phyloP scores from a whole-genome alignment of 768 basidiomycete genomes.

The Royoungia palumana region DNA sequence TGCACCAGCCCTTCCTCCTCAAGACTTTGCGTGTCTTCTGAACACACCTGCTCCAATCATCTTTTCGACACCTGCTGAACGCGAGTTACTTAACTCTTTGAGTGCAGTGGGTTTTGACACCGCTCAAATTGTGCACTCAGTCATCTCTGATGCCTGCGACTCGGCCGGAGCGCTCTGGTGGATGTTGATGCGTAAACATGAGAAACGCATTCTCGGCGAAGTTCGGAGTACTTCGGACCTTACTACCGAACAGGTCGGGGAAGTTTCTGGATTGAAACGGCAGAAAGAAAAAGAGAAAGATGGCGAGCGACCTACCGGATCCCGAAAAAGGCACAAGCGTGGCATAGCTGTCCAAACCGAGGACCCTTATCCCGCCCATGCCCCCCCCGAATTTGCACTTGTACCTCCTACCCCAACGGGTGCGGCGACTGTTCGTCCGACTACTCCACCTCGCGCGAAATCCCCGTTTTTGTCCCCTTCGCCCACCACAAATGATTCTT shows the following conservation, averaged over 20 bases:
- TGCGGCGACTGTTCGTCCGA: slow-evolving; percentile 35
- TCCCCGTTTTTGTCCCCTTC: slow-evolving; percentile 61
- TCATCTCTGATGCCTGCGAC: slow-evolving; percentile 90
- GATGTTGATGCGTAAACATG: slow-evolving; percentile 85
- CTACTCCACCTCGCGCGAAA: slow-evolving; percentile 48
- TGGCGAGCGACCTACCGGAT: slow-evolving; percentile 15
- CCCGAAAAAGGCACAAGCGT: slow-evolving; percentile 26
- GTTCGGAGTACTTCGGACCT: slow-evolving; percentile 20
- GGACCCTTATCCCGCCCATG: slow-evolving; percentile 32
- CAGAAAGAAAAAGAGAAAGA: slow-evolving; percentile 33
- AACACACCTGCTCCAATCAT: slow-evolving; percentile 68
- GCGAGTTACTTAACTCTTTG: slow-evolving; percentile 72
- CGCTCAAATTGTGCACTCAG: slow-evolving; percentile 93
- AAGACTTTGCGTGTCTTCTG: slow-evolving; percentile 65
- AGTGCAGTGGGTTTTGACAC: slow-evolving; percentile 84
- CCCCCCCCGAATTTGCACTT: slow-evolving; percentile 61
- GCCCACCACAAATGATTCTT: slow-evolving; percentile 47
- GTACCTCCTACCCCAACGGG: slow-evolving; percentile 77
- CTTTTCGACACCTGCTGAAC: slow-evolving; percentile 83
- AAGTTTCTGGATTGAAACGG: slow-evolving; percentile 25
- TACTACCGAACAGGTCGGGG: slow-evolving; percentile 14
- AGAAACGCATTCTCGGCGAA: slow-evolving; percentile 50
- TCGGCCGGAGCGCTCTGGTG: slow-evolving; percentile 91
- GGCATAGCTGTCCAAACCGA: slow-evolving; percentile 45
- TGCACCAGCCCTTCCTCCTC: slow-evolving; percentile 35